Base-by-base conservation (phyloP, 768 basidiomycete species). In the Rickenella mellea region DNA sequence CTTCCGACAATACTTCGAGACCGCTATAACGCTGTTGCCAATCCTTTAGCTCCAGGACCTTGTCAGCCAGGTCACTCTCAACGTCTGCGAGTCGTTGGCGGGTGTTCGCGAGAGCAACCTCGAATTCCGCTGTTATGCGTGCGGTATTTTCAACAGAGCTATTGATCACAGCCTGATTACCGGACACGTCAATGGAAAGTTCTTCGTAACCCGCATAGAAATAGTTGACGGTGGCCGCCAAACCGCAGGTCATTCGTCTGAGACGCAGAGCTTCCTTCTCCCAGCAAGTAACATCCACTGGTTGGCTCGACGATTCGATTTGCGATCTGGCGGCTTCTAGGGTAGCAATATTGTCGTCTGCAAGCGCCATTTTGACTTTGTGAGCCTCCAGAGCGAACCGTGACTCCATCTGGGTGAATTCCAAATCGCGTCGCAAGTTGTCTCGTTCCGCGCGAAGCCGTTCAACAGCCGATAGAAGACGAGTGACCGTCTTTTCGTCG, bases 381-480 rank as follows among this genome's bases (percentile, higher is more conserved):
- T 81, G 57, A 0, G 76, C 71, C 45, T 84, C 72, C 12, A 77
- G 69, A 2, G 75, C 63, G 51, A 84, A 81, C 48, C 65, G 73
- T 20, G 76, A 74, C 59, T 89, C 85, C 2, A 68, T 65, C 48
- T 82, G 71, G 41, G 81, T 62, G 58, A 87, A 89, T 38, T 82
- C 69, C 11, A 88, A 58, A 41, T 80, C 71, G 5, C 78, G 70
- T 39, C 70, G 70, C 21, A 85, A 67, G 35, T 59, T 63, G 47
- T 87, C 79, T 4, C 84, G 69, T 50, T 88, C 83, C 4, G 58
- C 56, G 4, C 85, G 77, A 35, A 87, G 63, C 26, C 84, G 74
- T n/a, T 77, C 73, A 31, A 84, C 64, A 1, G 83, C 77, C 21
- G 58, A 58, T 39, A 87, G 64, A 19, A 87, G 65, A 28, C 70